Percentiles rank a stretch among this genome's conserved stretches.
Conservation (phyloP, 441 rosid genomes). For the Bruguiera hainesii region DNA sequence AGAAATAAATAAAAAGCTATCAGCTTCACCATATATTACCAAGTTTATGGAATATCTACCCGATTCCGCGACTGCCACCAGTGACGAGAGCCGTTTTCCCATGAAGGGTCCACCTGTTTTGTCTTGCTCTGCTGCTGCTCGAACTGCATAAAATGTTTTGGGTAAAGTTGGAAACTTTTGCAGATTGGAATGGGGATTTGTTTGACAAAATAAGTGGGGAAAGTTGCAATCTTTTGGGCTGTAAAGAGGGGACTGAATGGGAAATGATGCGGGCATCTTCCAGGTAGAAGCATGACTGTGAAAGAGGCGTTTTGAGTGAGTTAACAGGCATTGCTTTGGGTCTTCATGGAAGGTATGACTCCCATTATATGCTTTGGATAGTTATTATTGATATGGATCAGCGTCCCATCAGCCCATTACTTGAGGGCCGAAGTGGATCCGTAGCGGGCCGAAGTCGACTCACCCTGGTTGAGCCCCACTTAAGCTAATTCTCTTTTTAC, state of each 20-base stretch:
- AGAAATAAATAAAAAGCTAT: neutral
- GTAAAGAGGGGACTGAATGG: neutral
- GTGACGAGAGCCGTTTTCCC: constrained; percentile 71
- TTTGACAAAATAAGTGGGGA: neutral
- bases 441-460: no score
- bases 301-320: neutral
- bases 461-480: no score
- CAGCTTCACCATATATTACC: neutral
- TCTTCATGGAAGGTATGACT: no score
- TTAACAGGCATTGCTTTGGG: neutral
- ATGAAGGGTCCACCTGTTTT: constrained; percentile 53
- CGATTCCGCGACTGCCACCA: constrained; percentile 72
- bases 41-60: constrained; percentile 28
- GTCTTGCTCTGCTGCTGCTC: constrained; percentile 4
- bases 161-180: neutral
- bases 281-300: neutral
- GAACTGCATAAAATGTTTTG: constrained; percentile 2
- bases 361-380: no score
- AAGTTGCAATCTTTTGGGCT: neutral
- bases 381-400: no score
- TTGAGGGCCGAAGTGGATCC: no score
- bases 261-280: neutral
- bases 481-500: no score
- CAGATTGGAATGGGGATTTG: neutral
- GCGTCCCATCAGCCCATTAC: no score